Base-by-base conservation (phyloP, 2,329 filamentous ascomycete species). In the Hypoxylon sp. region DNA sequence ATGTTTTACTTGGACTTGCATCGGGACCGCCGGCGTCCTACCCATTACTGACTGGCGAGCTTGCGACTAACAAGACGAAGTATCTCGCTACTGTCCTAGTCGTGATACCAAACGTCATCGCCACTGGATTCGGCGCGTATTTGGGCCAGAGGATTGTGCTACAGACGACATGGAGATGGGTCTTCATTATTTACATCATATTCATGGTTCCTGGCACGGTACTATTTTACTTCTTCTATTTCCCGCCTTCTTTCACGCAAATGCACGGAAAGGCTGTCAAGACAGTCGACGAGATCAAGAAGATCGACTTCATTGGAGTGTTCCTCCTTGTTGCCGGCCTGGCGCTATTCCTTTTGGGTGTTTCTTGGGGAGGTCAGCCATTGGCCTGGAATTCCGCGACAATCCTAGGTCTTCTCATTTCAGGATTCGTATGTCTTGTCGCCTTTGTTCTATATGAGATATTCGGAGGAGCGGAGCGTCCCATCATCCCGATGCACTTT, bases 401-500 rank as follows among this genome's bases (percentile, higher is more conserved):
- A 9, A 73, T 77, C 25, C 70, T 77, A 1, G 69, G 74, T 11
- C 70, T 76, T 25, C 53, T 77, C 9, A 73, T 77, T 28, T 67
- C 69, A 13, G 75, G 75, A 48, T 64, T 46, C 3, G 51, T 74
- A 1, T 60, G 41, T 3, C 64, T 67, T 23, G 30, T 75, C 45
- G 48, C 60, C 1, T 79, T 75, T 61, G 71, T 73, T 61, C 68
- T 79, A 46, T 79, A 71, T 41, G 72, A 72, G 60, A 72, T 72
- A 34, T 63, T 32, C 5, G 64, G 59, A 3, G 50, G 50, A 3
- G 41, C 45, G 5, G 21, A 65, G 56, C 53, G 51, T 19, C 73
- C 73, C 3, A 73, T 76, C 45, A 68, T 77, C 4, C 75, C 75
- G 0, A 77, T 77, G 74, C 70, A 72, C 63, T 71, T 78, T 21